Evolutionary conservation across 2,329 filamentous ascomycete species (phyloP).

Genomic region (Fusarium torulosum): DNA sequence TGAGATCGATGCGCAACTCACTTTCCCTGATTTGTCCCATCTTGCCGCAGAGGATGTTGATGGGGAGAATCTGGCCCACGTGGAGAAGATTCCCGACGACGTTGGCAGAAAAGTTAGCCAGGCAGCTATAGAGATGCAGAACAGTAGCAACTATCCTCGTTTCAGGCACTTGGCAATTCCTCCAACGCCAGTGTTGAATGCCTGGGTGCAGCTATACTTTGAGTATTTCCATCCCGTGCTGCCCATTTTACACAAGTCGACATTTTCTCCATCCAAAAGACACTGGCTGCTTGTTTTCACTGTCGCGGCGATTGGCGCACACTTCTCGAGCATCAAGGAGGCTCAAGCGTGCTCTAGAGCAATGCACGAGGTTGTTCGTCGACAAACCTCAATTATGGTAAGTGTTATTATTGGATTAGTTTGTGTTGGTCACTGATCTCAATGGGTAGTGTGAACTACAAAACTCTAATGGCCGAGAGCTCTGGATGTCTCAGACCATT

Average conservation of each 20-base stretch:
- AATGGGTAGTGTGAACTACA: slow-evolving; percentile 1
- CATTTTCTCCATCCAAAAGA: slow-evolving; percentile 1
- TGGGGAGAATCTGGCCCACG: slow-evolving; percentile 10
- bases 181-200: slow-evolving; percentile 2
- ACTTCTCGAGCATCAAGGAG: slow-evolving; percentile 6
- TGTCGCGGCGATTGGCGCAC: slow-evolving; percentile 8
- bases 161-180: slow-evolving; percentile 12
- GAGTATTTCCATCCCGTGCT: slow-evolving; percentile 9
- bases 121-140: slow-evolving; percentile 1
- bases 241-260: slow-evolving; percentile 12
- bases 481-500: slow-evolving; percentile 17
- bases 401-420: neutral
- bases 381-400: slow-evolving; percentile 6
- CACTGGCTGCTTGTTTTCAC: slow-evolving; percentile 17
- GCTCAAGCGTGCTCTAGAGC: slow-evolving; percentile 5
- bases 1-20: slow-evolving; percentile 11
- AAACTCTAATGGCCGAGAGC: slow-evolving; percentile 9
- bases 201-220: slow-evolving; percentile 12
- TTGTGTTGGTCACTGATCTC: too few species aligned
- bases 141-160: neutral
- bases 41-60: slow-evolving; percentile 4
- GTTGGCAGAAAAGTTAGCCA: neutral
- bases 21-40: neutral
- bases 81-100: neutral
- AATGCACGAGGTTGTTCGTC: slow-evolving; percentile 11